Evolutionary conservation across 805 yeast species (phyloP).

Genomic region (Candida caryicola): DNA sequence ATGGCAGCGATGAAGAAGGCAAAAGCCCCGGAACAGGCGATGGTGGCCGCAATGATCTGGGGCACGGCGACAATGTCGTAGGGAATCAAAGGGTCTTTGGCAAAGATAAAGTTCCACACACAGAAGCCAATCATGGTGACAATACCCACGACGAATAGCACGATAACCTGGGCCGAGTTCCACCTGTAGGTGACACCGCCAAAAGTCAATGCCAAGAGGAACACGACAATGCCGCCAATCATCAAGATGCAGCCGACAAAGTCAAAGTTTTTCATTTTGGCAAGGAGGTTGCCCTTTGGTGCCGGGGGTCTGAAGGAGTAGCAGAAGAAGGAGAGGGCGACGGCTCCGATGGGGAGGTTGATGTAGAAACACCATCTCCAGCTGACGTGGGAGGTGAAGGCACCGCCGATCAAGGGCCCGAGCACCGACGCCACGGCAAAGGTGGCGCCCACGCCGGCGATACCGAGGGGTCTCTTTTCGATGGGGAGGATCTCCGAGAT

Average conservation of each 20-base stretch:
- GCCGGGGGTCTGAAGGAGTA: slow-evolving; percentile 20
- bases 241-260: slow-evolving; percentile 18
- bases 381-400: slow-evolving; percentile 21
- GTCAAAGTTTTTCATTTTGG: slow-evolving; percentile 18
- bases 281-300: slow-evolving; percentile 8
- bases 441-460: slow-evolving; percentile 17
- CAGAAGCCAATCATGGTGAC: slow-evolving; percentile 13
- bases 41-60: slow-evolving; percentile 13
- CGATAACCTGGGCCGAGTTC: slow-evolving; percentile 23
- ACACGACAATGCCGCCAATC: slow-evolving; percentile 18
- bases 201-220: slow-evolving; percentile 23
- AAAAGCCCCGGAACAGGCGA: slow-evolving; percentile 14
- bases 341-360: slow-evolving; percentile 24
- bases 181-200: slow-evolving; percentile 19
- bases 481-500: slow-evolving; percentile 33
- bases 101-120: slow-evolving; percentile 18
- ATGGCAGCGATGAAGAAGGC: slow-evolving; percentile 18
- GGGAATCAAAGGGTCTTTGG: slow-evolving; percentile 19
- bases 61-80: slow-evolving; percentile 12
- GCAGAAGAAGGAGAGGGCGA: slow-evolving; percentile 17
- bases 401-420: slow-evolving; percentile 27
- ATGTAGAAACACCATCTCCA: slow-evolving; percentile 30
- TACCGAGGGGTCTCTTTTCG: slow-evolving; percentile 22
- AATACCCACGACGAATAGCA: slow-evolving; percentile 22
- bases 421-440: slow-evolving; percentile 23